Percentiles rank a stretch among this genome's conserved stretches.
Conservation (phyloP, 306 rosid species). For the Notholithocarpus densiflorus region DNA sequence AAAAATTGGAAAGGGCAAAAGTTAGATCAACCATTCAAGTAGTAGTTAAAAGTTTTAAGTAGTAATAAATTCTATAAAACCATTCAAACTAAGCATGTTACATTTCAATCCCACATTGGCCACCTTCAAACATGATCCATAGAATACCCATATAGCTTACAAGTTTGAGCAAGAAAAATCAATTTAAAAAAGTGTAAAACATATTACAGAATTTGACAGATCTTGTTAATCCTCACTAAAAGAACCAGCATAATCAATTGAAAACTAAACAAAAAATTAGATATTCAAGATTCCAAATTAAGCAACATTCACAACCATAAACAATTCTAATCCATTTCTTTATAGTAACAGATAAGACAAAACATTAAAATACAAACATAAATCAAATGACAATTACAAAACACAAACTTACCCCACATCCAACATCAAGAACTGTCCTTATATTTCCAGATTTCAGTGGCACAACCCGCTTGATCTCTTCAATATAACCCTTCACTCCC, state of each 20-base stretch:
- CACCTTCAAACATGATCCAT: not conserved
- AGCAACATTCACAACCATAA: not conserved
- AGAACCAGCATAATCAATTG: not conserved
- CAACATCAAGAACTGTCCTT: conserved; percentile 45
- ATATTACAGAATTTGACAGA: not conserved
- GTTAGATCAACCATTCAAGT: not conserved
- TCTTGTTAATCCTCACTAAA: not conserved
- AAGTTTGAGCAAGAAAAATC: not conserved
- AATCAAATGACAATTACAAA: not conserved
- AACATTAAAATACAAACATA: not conserved
- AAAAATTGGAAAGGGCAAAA: not conserved
- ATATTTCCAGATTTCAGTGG: conserved; percentile 35
- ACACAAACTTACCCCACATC: not conserved
- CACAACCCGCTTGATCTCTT: conserved; percentile 24
- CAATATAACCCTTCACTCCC: conserved; percentile 41
- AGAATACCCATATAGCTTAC: not conserved
- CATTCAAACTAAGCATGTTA: not conserved
- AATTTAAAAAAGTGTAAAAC: not conserved
- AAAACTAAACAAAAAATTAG: not conserved
- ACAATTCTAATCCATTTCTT: too few relatives aligned
- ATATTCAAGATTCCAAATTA: not conserved
- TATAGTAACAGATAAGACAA: not conserved
- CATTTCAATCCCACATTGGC: not conserved
- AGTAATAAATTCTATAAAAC: not conserved
- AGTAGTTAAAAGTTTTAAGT: not conserved